Evolutionary conservation across 1,139 yeast species (phyloP), one percentile per base, ranked within the genome.

Genomic region (Candida neerlandica): DNA sequence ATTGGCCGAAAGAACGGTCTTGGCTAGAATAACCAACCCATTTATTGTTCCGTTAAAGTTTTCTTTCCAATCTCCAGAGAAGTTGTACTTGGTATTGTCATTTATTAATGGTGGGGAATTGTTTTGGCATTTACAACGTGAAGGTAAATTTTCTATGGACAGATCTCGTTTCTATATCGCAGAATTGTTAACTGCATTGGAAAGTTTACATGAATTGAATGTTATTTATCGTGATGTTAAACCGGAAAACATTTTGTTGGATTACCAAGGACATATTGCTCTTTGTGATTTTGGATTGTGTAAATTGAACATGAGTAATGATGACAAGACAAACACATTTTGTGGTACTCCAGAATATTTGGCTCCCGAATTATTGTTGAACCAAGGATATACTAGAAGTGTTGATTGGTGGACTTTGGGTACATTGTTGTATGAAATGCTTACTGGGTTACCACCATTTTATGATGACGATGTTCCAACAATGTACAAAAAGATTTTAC

Each of bases 351-450:
- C 97, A 0, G 97, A 92, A 55, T 94, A 94, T 68, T 76, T 94
- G 58, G 98, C 98, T 1, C 99, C 99, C 0, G 99, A 94, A 67
- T 80, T 94, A 51, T 73, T 94, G 51, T 75, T 92, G 55, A 96
- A 94, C 55, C 91, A 89, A 65, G 98, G 98, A 1, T 94, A 94
- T 69, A 91, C 98, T 5, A 83, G 96, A 66, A 86, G 89, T 61
- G 98, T 94, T 37, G 99, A 94, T 70, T 94, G 96, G 85, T 94
- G 99, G 99, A 94, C 98, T 1, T 76, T 94, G 56, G 99, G 99
- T 34, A 94, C 94, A 35, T 77, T 94, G 46, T 76, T 94, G 42
- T 94, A 89, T 66, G 99, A 94, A 67, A 94, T 94, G 99, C 80
- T 95, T 55, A 91, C 97, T 1, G 97, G 98, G 0, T 77, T 94